Evolutionary conservation across 2,329 filamentous ascomycete genomes (phyloP).

Genomic region (Arachnopeziza araneosa): DNA sequence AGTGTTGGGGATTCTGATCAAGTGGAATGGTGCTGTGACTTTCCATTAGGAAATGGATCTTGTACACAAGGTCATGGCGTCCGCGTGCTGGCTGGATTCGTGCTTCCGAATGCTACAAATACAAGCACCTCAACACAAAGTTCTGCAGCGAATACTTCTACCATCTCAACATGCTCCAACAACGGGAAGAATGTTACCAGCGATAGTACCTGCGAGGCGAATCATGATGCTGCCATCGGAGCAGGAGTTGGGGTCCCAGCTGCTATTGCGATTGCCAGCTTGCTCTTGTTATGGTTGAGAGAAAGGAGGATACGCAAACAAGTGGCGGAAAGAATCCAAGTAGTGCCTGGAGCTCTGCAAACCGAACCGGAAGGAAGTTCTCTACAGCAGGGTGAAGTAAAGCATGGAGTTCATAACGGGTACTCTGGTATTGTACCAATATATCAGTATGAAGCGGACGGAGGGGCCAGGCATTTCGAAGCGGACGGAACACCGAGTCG

Average conservation of each 20-base stretch:
- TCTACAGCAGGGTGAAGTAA: neutral
- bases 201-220: neutral
- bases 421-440: neutral
- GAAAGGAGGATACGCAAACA: slow-evolving; percentile 1
- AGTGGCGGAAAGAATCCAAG: neutral
- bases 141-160: neutral
- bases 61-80: neutral
- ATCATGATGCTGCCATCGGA: slow-evolving; percentile 3
- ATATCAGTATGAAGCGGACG: neutral
- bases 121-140: neutral
- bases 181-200: neutral
- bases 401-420: neutral
- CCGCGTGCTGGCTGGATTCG: neutral
- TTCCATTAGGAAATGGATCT: neutral
- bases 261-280: neutral
- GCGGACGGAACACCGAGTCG: neutral
- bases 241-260: slow-evolving; percentile 1
- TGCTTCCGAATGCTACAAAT: neutral
- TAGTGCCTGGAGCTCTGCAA: neutral
- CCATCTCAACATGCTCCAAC: neutral
- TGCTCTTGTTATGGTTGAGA: slow-evolving; percentile 2
- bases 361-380: neutral
- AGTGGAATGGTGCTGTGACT: slow-evolving; percentile 5
- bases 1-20: neutral
- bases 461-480: neutral